Evolutionary conservation across 805 yeast species (phyloP).

Genomic region (Huiozyma sinensis): DNA sequence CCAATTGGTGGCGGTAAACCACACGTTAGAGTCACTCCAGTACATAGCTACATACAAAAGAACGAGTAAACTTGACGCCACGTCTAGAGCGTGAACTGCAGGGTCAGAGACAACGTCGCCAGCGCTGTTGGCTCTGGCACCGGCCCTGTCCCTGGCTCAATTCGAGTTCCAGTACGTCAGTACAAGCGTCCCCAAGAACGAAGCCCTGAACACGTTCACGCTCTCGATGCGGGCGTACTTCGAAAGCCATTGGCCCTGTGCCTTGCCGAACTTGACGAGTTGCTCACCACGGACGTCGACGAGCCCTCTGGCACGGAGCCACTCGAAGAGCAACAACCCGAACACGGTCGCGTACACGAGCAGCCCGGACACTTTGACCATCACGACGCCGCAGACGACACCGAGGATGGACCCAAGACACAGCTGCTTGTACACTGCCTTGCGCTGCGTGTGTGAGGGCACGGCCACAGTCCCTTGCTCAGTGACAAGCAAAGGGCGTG

Average conservation of each 20-base stretch:
- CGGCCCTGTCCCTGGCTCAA: not conserved
- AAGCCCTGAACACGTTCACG: conserved; percentile 16
- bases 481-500: not conserved
- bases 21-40: not conserved
- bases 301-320: conserved; percentile 18
- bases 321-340: conserved; percentile 17
- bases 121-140: no score
- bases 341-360: conserved; percentile 15
- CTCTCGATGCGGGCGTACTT: conserved; percentile 12
- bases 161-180: conserved; percentile 12
- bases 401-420: conserved; percentile 24
- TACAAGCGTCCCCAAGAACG: conserved; percentile 16
- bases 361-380: conserved; percentile 20
- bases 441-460: conserved; percentile 2
- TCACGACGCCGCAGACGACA: conserved; percentile 16
- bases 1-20: not conserved
- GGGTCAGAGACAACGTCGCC: no score
- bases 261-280: conserved; percentile 2
- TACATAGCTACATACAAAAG: not conserved
- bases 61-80: not conserved
- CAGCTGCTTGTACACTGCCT: conserved; percentile 15
- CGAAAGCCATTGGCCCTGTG: conserved; percentile 11
- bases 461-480: not conserved
- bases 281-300: conserved; percentile 13
- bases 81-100: no score